These are phyloP conservation scores for Penicillium maclennaniae DNA, from an alignment of 495 filamentous ascomycete species.

Conservation along the genomic window DNA sequence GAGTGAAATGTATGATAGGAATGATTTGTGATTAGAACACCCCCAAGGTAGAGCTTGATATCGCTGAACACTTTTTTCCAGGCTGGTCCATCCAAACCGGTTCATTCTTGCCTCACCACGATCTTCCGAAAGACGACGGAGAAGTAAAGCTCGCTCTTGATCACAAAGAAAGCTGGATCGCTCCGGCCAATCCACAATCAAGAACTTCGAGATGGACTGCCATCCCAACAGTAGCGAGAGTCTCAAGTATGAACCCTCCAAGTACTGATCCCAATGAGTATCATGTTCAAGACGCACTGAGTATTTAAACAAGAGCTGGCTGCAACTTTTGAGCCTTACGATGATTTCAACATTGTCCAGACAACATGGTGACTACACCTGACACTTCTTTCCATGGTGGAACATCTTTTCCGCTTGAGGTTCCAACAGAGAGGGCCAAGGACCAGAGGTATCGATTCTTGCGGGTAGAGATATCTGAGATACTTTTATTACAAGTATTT, in stretches of 20 bases:
- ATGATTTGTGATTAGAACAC: neutral
- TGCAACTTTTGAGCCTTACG: neutral
- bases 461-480: neutral
- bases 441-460: neutral
- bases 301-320: neutral
- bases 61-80: constrained; percentile 46
- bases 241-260: constrained; percentile 55
- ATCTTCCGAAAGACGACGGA: constrained; percentile 42
- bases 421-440: neutral
- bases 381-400: neutral
- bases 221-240: constrained; percentile 45
- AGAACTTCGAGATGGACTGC: constrained; percentile 43
- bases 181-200: constrained; percentile 58
- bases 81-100: constrained; percentile 43
- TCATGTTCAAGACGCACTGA: neutral
- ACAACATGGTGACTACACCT: neutral
- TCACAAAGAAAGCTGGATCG: constrained; percentile 45
- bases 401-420: neutral
- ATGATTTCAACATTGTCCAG: too few relatives aligned
- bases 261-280: neutral
- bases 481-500: neutral
- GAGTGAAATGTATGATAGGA: neutral
- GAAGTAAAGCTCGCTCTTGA: constrained; percentile 42
- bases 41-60: constrained; percentile 55
- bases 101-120: constrained; percentile 45